Evolutionary conservation across 2,329 filamentous ascomycete genomes (phyloP).

Genomic region (Ascochyta lentis): DNA sequence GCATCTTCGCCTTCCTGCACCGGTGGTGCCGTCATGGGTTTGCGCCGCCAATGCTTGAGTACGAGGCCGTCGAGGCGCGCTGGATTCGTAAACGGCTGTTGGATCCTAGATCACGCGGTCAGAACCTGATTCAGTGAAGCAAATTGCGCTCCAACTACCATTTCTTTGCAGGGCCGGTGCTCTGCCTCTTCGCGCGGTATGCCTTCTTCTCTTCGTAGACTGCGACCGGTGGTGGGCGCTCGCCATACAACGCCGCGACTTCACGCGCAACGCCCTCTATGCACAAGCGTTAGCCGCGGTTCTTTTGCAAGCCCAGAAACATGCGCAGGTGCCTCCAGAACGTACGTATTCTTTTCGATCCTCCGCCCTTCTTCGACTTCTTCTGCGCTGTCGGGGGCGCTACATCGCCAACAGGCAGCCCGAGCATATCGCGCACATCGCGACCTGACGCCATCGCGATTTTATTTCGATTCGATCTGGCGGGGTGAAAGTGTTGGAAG

Average conservation of each 20-base stretch:
- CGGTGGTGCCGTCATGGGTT: conserved; percentile 49
- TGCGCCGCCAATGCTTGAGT: conserved; percentile 81
- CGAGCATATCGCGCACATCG: conserved; percentile 88
- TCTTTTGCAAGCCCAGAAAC: background rate
- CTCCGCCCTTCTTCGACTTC: conserved; percentile 69
- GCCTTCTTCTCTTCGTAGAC: conserved; percentile 51
- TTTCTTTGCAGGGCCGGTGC: conserved; percentile 48
- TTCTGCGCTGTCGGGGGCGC: conserved; percentile 64
- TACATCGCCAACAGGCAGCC: conserved; percentile 67
- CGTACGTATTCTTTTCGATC: conserved; percentile 63
- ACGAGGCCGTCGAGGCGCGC: conserved; percentile 75
- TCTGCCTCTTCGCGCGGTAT: conserved; percentile 49
- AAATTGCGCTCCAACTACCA: conserved; percentile 32
- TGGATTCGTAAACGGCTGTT: conserved; percentile 73
- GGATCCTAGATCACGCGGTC: conserved; percentile 31
- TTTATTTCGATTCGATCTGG: conserved; percentile 26
- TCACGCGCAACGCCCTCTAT: conserved; percentile 51
- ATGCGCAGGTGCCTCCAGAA: conserved; percentile 22
- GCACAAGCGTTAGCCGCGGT: background rate
- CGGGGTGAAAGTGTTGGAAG: conserved; percentile 24
- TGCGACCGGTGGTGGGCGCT: conserved; percentile 50
- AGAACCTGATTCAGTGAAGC: background rate
- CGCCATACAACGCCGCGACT: conserved; percentile 50
- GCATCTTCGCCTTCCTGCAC: conserved; percentile 42
- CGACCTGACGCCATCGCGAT: conserved; percentile 47